phyloP scores from a whole-genome alignment of 768 basidiomycete genomes.

The Punctularia strigosozonata region DNA sequence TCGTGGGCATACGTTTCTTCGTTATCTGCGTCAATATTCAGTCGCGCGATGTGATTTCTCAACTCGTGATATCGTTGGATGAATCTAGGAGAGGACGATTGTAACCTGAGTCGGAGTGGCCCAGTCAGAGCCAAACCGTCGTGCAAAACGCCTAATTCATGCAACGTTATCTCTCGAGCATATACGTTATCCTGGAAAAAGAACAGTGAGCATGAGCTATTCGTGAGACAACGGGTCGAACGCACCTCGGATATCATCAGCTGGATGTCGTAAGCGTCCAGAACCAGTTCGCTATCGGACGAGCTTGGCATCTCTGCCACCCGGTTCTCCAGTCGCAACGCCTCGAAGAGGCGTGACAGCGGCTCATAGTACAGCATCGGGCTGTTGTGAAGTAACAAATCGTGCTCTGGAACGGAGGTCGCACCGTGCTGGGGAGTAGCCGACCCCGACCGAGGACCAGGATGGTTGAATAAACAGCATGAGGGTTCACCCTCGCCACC shows the following conservation, averaged over 20 bases:
- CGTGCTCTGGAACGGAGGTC: constrained; percentile 9
- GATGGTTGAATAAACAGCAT: constrained; percentile 48
- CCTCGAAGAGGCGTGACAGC: constrained; percentile 56
- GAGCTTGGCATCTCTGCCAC: constrained; percentile 34
- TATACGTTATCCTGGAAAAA: constrained; percentile 51
- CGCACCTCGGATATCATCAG: constrained; percentile 54
- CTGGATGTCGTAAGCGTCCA: constrained; percentile 64
- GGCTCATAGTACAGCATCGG: constrained; percentile 76
- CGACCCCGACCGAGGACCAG: constrained; percentile 12
- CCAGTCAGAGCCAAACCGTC: constrained; percentile 52
- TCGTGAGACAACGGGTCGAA: too few relatives aligned
- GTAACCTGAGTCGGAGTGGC: constrained; percentile 49
- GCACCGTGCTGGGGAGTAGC: constrained; percentile 9
- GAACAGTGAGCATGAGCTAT: constrained; percentile 1
- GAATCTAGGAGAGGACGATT: constrained; percentile 41
- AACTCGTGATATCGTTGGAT: constrained; percentile 53
- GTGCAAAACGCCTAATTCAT: constrained; percentile 61
- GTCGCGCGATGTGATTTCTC: constrained; percentile 40
- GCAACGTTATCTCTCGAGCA: constrained; percentile 55
- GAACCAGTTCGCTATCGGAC: constrained; percentile 47
- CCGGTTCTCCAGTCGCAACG: constrained; percentile 51
- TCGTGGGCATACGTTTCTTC: too few relatives aligned
- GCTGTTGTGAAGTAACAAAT: constrained; percentile 45
- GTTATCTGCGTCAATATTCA: constrained; percentile 16
- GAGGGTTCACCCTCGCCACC: constrained; percentile 20